Base-by-base conservation (phyloP, 768 basidiomycete species). In the Phylloporus arenicola region DNA sequence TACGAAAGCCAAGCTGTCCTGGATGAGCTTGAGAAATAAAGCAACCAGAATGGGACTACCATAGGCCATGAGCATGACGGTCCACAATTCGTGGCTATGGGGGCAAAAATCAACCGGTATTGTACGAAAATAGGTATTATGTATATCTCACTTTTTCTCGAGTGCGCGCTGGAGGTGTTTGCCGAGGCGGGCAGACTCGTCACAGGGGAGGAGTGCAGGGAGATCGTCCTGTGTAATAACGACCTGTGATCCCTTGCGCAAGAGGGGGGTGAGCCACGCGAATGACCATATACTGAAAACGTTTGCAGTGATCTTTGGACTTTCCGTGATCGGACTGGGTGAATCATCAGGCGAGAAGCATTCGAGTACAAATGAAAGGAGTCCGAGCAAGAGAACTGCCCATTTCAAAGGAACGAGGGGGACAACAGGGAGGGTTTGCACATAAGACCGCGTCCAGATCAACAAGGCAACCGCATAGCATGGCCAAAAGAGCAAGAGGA, bases 261-360 rank as follows among this genome's bases (percentile, higher is more conserved):
- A 79, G n/a, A 92, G 76, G 0, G 78, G 78, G 1, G 88, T 90
- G 74, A 97, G 79, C 92, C 92, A 98, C 0, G 74, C 70, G 62
- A 96, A 98, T 1, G 82, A 84, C 79, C 85, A 92, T 35, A 79
- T 74, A 59, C 87, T 90, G 63, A 83, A 94, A 17, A 92, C 70
- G 62, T 91, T 93, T 16, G 92, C 88, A 0, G 80, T 85, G 14
- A 84, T 59, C 1, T 84, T 68, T 0, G 92, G 92, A 61, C 73
- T 87, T 60, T 92, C 88, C 40, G 70, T 56, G 13, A 64, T 62
- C n/a, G 76, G 73, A 33, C 69, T 68, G 6, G 61, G 69, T 51
- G 76, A 68, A 31, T 11, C 10, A 13, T 39, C 20, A 11, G 89
- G 81, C 1, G 90, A 86, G 13, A 83, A 52, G 50, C 78, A 82